These are phyloP conservation scores for Cucumis hystrix DNA, from an alignment of 306 rosid species.

Conservation along the genomic window DNA sequence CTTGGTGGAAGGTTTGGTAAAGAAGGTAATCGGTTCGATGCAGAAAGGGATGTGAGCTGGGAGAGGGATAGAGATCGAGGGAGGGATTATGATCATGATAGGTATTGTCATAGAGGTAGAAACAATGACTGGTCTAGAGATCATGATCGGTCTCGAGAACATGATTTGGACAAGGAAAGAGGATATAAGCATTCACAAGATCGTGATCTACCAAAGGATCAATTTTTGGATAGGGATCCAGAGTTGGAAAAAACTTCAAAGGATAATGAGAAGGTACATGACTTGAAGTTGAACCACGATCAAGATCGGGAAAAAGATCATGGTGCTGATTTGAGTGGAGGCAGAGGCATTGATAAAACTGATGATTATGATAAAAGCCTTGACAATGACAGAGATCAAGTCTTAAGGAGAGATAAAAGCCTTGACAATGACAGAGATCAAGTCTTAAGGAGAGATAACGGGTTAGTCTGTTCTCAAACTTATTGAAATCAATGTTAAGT, in stretches of 20 bases:
- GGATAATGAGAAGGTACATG: slow-evolving; percentile 22
- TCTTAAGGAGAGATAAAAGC: slow-evolving; percentile 19
- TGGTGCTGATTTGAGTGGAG: slow-evolving; percentile 19
- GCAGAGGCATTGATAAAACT: slow-evolving; percentile 32
- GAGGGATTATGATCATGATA: slow-evolving; percentile 38
- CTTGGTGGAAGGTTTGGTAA: slow-evolving; percentile 65
- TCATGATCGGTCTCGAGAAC: slow-evolving; percentile 46
- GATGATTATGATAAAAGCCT: slow-evolving; percentile 27
- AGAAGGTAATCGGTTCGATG: slow-evolving; percentile 27
- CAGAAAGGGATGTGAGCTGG: slow-evolving; percentile 55
- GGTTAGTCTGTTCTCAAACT: slow-evolving; percentile 24
- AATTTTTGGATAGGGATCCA: slow-evolving; percentile 26
- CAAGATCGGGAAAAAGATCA: slow-evolving; percentile 33
- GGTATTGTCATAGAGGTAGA: slow-evolving; percentile 35
- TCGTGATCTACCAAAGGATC: slow-evolving; percentile 29
- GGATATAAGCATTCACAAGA: slow-evolving; percentile 30
- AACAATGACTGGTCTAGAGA: slow-evolving; percentile 36
- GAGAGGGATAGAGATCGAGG: slow-evolving; percentile 33
- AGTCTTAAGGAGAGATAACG: slow-evolving; percentile 32
- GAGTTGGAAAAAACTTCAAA: slow-evolving; percentile 22
- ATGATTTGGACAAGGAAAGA: slow-evolving; percentile 40
- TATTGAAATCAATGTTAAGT: not conserved
- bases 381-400: slow-evolving; percentile 29
- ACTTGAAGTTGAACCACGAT: slow-evolving; percentile 22
- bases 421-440: slow-evolving; percentile 31